phyloP scores from a whole-genome alignment of 164 flowering plant species.

The Amborella trichopoda region DNA sequence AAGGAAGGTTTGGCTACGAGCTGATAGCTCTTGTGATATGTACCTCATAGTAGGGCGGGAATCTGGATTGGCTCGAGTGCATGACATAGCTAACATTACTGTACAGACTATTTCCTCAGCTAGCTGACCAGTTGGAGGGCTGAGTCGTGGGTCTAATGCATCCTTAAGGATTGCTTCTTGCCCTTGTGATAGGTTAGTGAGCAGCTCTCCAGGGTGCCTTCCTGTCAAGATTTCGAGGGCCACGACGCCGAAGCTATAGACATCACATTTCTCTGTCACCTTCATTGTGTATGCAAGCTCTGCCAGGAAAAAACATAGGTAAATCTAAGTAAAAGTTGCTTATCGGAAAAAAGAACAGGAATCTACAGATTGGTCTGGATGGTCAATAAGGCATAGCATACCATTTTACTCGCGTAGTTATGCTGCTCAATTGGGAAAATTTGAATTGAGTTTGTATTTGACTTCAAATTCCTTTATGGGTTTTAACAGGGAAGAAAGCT shows the following conservation, averaged over 20 bases:
- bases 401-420: too few species aligned
- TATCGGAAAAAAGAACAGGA: background rate
- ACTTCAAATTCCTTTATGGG: background rate
- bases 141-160: slow-evolving; percentile 1
- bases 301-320: background rate
- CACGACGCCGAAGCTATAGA: slow-evolving; percentile 11
- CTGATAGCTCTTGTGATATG: slow-evolving; percentile 1
- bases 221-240: slow-evolving; percentile 8
- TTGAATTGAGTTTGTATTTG: background rate
- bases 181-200: background rate
- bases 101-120: background rate
- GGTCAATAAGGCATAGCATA: background rate
- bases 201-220: slow-evolving; percentile 12
- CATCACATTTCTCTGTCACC: slow-evolving; percentile 10
- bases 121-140: background rate
- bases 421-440: background rate
- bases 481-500: background rate
- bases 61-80: slow-evolving; percentile 4
- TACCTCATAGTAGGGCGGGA: slow-evolving; percentile 7
- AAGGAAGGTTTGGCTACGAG: slow-evolving; percentile 5
- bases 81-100: slow-evolving; percentile 1
- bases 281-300: slow-evolving; percentile 8
- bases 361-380: background rate
- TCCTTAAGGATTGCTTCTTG: background rate
- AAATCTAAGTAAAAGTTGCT: background rate